Base-by-base conservation (phyloP, 2,329 filamentous ascomycete genomes). In the Paecilomyces variotii region DNA sequence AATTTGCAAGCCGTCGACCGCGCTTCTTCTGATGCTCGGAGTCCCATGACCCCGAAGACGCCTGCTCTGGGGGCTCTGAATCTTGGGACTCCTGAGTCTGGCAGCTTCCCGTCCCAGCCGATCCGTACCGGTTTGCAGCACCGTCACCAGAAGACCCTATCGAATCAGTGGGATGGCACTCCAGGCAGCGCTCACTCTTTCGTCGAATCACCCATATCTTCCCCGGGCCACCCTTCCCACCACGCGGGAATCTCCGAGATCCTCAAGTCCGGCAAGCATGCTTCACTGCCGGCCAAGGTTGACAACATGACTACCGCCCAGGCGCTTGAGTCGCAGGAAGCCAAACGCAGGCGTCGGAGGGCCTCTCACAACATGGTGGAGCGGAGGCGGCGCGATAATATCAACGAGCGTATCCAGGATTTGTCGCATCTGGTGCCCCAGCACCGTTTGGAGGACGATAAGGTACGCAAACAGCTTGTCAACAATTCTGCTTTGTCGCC, bases 281-380 rank as follows among this genome's bases (percentile, higher is more conserved):
- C 89, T 35, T 97, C 93, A 0, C 87, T 97, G 78, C 93, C 93
- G 1, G 84, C 91, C 34, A 97, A 97, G 78, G 86, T 97, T 56
- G 82, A 84, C 63, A 83, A 82, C 57, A 79, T 65, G 19, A 68
- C 32, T 78, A 79, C 58, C 67, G 66, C 71, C 12, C 75, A 76
- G 56, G 78, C 80, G 14, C 81, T 88, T 56, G 90, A 94, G 57
- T 88, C 91, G 0, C 91, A 96, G 69, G 94, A 97, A 72, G 91
- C 92, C 68, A 97, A 97, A 83, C 85, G 91, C 66, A 90, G 93
- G 73, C 84, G 92, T 61, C 86, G 94, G 60, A 84, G 94, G 45
- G 94, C 97, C 70, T 97, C 93, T 0, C 94, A 99, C 78, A 97
- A 99, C 71, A 82, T 96, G 45, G 94, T 99, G 10, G 94, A 99